Evolutionary conservation across 306 rosid genomes (phyloP).

Genomic region (Mucuna pruriens): DNA sequence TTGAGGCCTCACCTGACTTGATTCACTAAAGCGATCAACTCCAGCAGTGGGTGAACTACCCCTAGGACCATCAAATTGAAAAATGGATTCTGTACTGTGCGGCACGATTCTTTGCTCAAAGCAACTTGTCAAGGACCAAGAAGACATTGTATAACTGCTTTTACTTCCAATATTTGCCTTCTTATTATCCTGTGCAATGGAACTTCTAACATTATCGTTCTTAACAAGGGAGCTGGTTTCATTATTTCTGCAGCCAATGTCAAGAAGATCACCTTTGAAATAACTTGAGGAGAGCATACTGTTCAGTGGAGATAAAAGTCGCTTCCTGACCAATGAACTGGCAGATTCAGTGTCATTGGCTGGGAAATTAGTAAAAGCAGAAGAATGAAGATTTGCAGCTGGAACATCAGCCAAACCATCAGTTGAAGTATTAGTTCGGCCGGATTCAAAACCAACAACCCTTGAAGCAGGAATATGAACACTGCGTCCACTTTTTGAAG

Average conservation of each 20-base stretch:
- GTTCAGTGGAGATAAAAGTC: conserved; percentile 81
- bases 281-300: conserved; percentile 75
- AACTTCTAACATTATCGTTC: conserved; percentile 44
- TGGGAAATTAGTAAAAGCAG: conserved; percentile 39
- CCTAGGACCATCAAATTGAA: conserved; percentile 64
- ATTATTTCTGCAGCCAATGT: conserved; percentile 62
- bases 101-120: conserved; percentile 51
- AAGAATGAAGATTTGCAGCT: conserved; percentile 45
- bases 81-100: conserved; percentile 40
- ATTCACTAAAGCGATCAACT: conserved; percentile 48
- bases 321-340: conserved; percentile 78
- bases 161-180: conserved; percentile 86
- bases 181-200: conserved; percentile 68
- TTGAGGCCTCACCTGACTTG: conserved; percentile 45
- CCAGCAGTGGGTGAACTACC: conserved; percentile 47
- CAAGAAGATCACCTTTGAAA: conserved; percentile 70
- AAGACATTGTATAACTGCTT: conserved; percentile 47
- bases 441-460: conserved; percentile 88
- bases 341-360: conserved; percentile 53
- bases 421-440: conserved; percentile 49
- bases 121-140: conserved; percentile 60
- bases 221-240: conserved; percentile 37
- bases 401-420: conserved; percentile 51
- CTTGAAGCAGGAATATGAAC: conserved; percentile 77
- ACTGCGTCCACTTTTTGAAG: conserved; percentile 54